Evolutionary conservation across 345 rosid genomes (phyloP).

Genomic region (Euclidium syriacum): DNA sequence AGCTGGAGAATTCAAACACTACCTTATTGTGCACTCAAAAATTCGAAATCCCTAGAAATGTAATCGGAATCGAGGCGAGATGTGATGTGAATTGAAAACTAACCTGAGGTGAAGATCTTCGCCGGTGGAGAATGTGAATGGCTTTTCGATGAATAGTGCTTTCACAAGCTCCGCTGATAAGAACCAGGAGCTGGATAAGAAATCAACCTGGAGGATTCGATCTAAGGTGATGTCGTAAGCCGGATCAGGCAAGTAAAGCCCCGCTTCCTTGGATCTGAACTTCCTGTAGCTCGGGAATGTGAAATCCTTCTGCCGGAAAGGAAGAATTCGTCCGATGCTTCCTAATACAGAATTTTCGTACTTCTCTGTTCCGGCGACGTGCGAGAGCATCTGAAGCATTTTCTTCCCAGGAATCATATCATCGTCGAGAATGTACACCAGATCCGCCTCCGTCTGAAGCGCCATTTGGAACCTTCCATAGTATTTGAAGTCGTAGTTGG

Average conservation of each 20-base stretch:
- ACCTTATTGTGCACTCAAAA: constrained; percentile 8
- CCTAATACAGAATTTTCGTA: constrained; percentile 88
- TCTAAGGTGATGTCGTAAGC: constrained; percentile 83
- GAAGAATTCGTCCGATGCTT: constrained; percentile 93
- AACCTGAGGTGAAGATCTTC: constrained; percentile 98
- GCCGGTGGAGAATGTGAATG: constrained; percentile 88
- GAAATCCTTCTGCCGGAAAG: constrained; percentile 85
- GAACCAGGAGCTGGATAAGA: constrained; percentile 97
- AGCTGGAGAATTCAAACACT: not conserved
- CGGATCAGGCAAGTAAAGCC: constrained; percentile 94
- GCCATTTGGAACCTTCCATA: constrained; percentile 98
- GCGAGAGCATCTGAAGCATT: constrained; percentile 87
- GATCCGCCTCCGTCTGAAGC: constrained; percentile 85
- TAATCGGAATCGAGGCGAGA: not conserved
- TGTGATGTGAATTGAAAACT: not conserved
- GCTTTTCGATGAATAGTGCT: constrained; percentile 80
- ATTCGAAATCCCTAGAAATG: not conserved
- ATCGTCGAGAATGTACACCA: constrained; percentile 79
- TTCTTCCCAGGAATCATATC: constrained; percentile 96
- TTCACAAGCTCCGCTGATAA: constrained; percentile 86
- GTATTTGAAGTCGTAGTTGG: constrained; percentile 93
- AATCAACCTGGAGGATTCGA: constrained; percentile 89
- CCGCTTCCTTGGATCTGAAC: constrained; percentile 90
- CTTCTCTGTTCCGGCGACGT: constrained; percentile 96
- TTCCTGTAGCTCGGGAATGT: constrained; percentile 97